Percentiles rank a stretch among this genome's conserved stretches.
Conservation (phyloP, 495 filamentous ascomycete species). For the Saxophila tyrrhenica region DNA sequence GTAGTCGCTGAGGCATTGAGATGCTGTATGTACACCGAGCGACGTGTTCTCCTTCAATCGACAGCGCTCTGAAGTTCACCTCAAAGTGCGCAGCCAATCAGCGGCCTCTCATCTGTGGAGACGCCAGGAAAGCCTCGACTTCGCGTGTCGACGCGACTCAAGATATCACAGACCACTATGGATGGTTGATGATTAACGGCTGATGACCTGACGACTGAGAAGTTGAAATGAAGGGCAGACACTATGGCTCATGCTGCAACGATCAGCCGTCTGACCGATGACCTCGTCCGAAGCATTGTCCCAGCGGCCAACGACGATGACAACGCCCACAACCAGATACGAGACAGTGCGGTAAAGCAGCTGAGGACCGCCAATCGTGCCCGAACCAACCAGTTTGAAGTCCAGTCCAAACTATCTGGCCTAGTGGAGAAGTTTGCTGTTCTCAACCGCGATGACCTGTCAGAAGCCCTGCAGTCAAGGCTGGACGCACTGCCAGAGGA, state of each 20-base stretch:
- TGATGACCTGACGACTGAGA: not conserved
- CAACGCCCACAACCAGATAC: conserved; percentile 35
- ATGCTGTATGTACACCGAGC: not conserved
- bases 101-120: not conserved
- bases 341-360: conserved; percentile 39
- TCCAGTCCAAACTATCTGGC: conserved; percentile 59
- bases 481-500: conserved; percentile 45
- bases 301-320: conserved; percentile 17
- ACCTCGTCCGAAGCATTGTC: conserved; percentile 38
- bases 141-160: not conserved
- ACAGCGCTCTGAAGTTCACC: not conserved
- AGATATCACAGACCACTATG: not conserved
- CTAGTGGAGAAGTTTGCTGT: conserved; percentile 82
- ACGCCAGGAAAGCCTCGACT: not conserved
- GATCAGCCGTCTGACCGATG: conserved; percentile 39
- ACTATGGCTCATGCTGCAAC: conserved; percentile 40
- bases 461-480: conserved; percentile 59
- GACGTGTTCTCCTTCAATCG: too few species aligned
- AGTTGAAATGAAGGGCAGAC: not conserved
- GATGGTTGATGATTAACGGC: not conserved
- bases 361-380: conserved; percentile 50
- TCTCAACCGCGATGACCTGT: conserved; percentile 63
- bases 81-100: not conserved
- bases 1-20: not conserved
- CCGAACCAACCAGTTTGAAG: conserved; percentile 82